A percentile compares a stretch with the other conserved stretches of the same genome.
Evolutionary conservation across 495 filamentous ascomycete genomes (phyloP).

Genomic region (Aspergillus bertholletiae): DNA sequence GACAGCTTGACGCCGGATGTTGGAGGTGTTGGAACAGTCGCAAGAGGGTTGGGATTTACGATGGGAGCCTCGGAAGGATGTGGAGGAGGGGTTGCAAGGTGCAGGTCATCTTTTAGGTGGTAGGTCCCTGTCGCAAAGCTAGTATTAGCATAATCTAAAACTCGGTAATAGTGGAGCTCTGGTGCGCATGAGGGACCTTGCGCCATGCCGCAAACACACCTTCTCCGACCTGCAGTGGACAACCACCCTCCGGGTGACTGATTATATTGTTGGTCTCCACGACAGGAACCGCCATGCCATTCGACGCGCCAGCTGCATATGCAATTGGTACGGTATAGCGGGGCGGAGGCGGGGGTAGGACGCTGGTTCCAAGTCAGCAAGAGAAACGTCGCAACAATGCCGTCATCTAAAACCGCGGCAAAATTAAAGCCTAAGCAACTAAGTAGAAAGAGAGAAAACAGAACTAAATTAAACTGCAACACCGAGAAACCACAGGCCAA

Average conservation of each 20-base stretch:
- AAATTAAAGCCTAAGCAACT: not conserved
- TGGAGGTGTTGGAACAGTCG: slow-evolving; percentile 74
- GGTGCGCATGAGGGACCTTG: slow-evolving; percentile 9
- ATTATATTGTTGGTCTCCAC: slow-evolving; percentile 92
- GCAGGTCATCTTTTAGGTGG: slow-evolving; percentile 79
- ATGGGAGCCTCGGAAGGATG: slow-evolving; percentile 89
- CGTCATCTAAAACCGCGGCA: slow-evolving; percentile 2
- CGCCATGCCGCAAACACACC: slow-evolving; percentile 44
- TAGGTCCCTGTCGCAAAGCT: slow-evolving; percentile 65
- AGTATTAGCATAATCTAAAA: slow-evolving; percentile 12
- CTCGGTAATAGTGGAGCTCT: not conserved
- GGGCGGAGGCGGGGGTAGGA: slow-evolving; percentile 80
- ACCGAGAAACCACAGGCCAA: not conserved
- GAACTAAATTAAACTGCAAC: not conserved
- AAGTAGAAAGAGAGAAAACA: not conserved
- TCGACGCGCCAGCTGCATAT: slow-evolving; percentile 61
- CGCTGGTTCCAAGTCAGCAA: slow-evolving; percentile 45
- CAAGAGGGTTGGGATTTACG: slow-evolving; percentile 82
- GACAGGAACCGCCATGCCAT: slow-evolving; percentile 62
- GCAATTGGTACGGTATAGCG: slow-evolving; percentile 68
- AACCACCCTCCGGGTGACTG: slow-evolving; percentile 65
- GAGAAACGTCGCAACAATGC: slow-evolving; percentile 1
- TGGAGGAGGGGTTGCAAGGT: slow-evolving; percentile 89
- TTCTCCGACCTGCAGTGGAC: slow-evolving; percentile 86
- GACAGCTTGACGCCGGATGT: slow-evolving; percentile 86